Conservation (phyloP, 2,329 filamentous ascomycete genomes). For the Gremmenia infestans region DNA sequence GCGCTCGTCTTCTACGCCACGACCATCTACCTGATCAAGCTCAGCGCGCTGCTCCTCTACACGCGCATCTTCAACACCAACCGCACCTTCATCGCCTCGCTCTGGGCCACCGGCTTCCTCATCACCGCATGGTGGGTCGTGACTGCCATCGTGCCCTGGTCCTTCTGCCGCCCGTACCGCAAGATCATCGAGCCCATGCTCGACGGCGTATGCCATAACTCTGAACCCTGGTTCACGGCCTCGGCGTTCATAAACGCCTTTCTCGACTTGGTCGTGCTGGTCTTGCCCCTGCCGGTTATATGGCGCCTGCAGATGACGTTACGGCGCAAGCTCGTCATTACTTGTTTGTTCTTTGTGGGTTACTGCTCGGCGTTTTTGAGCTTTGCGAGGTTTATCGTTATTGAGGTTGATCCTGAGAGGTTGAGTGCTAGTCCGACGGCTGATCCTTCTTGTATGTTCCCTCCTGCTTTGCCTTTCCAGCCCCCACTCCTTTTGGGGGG, state of each 20-base stretch:
- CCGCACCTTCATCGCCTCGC: not conserved
- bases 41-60: not conserved
- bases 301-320: conserved; percentile 28
- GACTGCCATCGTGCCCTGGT: not conserved
- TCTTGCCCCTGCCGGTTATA: conserved; percentile 35
- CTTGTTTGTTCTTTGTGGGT: not conserved
- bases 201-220: not conserved
- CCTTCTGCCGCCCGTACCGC: not conserved
- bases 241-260: not conserved
- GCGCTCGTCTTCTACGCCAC: not conserved
- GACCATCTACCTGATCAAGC: not conserved
- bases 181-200: not conserved
- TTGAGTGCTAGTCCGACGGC: not conserved
- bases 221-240: not conserved
- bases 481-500: no score
- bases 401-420: not conserved
- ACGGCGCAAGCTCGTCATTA: not conserved
- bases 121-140: not conserved
- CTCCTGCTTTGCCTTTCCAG: not conserved
- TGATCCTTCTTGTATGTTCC: not conserved
- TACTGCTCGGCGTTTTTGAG: not conserved
- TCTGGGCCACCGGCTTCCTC: not conserved
- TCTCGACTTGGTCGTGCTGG: conserved; percentile 20
- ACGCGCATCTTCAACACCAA: not conserved
- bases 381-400: not conserved